phyloP scores from a whole-genome alignment of 805 yeast genomes.

The Suhomyces kilbournensis region DNA sequence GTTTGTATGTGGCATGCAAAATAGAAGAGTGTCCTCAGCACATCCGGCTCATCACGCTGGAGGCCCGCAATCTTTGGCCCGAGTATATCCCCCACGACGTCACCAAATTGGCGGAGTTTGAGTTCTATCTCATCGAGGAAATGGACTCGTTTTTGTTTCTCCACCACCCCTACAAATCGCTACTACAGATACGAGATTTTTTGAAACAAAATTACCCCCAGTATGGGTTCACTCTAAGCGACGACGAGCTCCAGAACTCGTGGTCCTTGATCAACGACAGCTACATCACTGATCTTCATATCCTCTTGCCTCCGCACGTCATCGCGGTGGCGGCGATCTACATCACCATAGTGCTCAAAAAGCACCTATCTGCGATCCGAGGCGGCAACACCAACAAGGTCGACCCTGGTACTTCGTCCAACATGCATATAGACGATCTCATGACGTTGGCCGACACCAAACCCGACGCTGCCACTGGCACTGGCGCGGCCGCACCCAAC shows the following conservation, averaged over 20 bases:
- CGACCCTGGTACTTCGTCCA: neutral
- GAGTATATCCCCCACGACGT: constrained; percentile 90
- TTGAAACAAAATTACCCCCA: constrained; percentile 28
- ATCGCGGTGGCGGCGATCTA: constrained; percentile 81
- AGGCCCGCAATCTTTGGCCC: constrained; percentile 91
- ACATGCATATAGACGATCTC: constrained; percentile 39
- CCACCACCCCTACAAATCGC: constrained; percentile 71
- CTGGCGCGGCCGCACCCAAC: neutral
- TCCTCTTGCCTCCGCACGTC: constrained; percentile 85
- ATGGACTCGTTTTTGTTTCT: constrained; percentile 67
- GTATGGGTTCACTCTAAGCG: constrained; percentile 39
- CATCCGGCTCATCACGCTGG: constrained; percentile 75
- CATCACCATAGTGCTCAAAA: constrained; percentile 62
- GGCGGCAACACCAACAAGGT: constrained; percentile 8
- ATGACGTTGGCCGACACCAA: constrained; percentile 20
- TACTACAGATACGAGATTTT: constrained; percentile 50
- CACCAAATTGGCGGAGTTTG: constrained; percentile 91
- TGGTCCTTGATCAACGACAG: constrained; percentile 92
- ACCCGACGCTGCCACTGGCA: neutral
- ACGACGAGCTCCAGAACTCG: constrained; percentile 74
- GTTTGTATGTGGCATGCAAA: constrained; percentile 86
- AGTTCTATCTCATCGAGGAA: constrained; percentile 89
- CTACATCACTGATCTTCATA: constrained; percentile 80
- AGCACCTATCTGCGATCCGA: constrained; percentile 25
- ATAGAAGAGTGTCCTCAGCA: constrained; percentile 96